phyloP scores from a whole-genome alignment of 805 yeast species.

The Schwanniomyces pseudopolymorphus region DNA sequence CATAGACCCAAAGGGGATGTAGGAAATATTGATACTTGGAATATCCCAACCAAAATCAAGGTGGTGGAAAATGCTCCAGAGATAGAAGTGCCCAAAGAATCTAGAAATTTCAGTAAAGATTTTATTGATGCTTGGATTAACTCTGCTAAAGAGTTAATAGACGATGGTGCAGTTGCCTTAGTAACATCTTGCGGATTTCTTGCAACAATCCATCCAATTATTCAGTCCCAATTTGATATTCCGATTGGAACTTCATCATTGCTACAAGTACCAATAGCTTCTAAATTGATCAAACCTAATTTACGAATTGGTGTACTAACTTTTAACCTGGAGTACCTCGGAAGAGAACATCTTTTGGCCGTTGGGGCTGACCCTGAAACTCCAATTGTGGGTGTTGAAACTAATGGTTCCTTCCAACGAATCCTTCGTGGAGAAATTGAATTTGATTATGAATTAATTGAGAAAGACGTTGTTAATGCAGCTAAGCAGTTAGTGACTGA shows the following conservation, averaged over 20 bases:
- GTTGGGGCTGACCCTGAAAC: slow-evolving; percentile 12
- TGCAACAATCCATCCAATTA: slow-evolving; percentile 24
- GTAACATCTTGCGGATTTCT: slow-evolving; percentile 36
- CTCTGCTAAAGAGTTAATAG: slow-evolving; percentile 20
- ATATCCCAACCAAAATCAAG: slow-evolving; percentile 7
- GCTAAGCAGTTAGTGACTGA: slow-evolving; percentile 3
- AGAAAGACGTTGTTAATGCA: slow-evolving; percentile 14
- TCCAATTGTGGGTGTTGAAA: slow-evolving; percentile 10
- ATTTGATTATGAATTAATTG: slow-evolving; percentile 21
- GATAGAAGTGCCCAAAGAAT: slow-evolving; percentile 5
- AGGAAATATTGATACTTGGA: slow-evolving; percentile 7
- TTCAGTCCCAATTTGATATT: slow-evolving; percentile 18
- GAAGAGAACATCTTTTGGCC: slow-evolving; percentile 24
- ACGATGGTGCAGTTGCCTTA: slow-evolving; percentile 30
- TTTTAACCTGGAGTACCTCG: slow-evolving; percentile 22
- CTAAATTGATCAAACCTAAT: slow-evolving; percentile 13
- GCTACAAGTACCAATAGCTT: slow-evolving; percentile 26
- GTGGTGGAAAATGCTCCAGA: slow-evolving; percentile 3
- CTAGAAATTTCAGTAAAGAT: slow-evolving; percentile 16
- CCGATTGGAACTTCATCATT: slow-evolving; percentile 33
- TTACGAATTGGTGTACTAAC: slow-evolving; percentile 28
- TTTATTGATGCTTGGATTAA: slow-evolving; percentile 23
- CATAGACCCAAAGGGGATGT: slow-evolving; percentile 12
- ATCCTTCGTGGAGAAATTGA: slow-evolving; percentile 17
- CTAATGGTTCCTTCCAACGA: slow-evolving; percentile 7